Conservation (phyloP, 768 basidiomycete genomes). For the Hericium erinaceus region DNA sequence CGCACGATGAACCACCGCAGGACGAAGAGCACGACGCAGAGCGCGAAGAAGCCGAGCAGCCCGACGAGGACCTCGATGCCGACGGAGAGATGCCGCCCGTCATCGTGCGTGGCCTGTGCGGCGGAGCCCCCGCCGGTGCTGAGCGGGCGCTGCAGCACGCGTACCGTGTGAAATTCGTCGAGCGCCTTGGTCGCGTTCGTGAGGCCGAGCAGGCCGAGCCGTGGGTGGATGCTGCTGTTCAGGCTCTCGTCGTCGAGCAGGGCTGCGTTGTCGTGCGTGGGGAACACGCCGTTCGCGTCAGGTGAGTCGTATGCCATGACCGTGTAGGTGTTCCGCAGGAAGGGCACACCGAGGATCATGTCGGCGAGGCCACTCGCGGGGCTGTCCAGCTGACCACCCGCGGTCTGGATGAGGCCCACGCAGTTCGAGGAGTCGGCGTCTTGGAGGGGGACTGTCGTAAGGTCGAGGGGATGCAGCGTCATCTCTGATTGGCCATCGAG, state of each 20-base stretch:
- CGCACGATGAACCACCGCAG: constrained; percentile 39
- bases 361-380: constrained; percentile 39
- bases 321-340: constrained; percentile 67
- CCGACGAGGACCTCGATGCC: constrained; percentile 58
- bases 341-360: constrained; percentile 73
- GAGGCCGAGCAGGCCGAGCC: constrained; percentile 52
- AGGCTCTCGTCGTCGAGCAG: constrained; percentile 3
- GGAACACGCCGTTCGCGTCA: constrained; percentile 35
- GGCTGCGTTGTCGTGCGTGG: constrained; percentile 15
- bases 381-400: constrained; percentile 31
- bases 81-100: constrained; percentile 35
- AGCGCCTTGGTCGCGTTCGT: constrained; percentile 56
- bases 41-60: constrained; percentile 46
- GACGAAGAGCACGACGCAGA: constrained; percentile 46
- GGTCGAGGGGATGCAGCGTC: constrained; percentile 66
- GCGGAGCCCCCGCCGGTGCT: constrained; percentile 3
- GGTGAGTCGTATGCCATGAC: constrained; percentile 62
- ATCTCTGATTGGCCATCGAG: constrained; percentile 48
- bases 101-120: constrained; percentile 11
- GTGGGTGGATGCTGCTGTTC: constrained; percentile 23
- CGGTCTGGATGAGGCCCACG: constrained; percentile 59
- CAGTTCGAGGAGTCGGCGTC: constrained; percentile 39
- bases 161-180: constrained; percentile 59
- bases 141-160: constrained; percentile 56
- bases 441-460: constrained; percentile 40